These are phyloP conservation scores for Teratosphaeria pseudoeucalypti DNA, from an alignment of 2,329 filamentous ascomycete genomes.

Conservation along the genomic window DNA sequence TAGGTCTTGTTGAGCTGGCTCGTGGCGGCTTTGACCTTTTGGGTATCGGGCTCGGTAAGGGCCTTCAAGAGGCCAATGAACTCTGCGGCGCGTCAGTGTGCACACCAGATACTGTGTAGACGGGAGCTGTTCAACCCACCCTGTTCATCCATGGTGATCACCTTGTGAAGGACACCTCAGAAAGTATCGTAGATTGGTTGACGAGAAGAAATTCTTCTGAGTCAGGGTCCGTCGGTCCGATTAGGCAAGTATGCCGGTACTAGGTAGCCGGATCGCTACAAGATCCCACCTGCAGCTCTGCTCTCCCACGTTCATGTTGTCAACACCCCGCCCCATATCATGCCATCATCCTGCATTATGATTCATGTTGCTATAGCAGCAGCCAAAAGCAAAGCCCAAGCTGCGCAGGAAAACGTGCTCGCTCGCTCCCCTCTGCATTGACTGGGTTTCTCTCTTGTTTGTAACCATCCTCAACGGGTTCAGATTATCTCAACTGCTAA, in stretches of 20 bases:
- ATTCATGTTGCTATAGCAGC: no score
- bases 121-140: neutral
- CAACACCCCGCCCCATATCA: neutral
- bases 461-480: neutral
- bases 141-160: neutral
- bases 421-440: neutral
- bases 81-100: constrained; percentile 64
- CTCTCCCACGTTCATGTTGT: no score
- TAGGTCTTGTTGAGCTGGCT: constrained; percentile 85
- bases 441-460: neutral
- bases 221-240: neutral
- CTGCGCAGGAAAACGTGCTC: neutral
- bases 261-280: neutral
- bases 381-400: neutral
- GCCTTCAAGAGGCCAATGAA: constrained; percentile 80
- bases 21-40: constrained; percentile 68
- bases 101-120: neutral
- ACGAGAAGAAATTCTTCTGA: neutral
- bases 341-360: neutral
- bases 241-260: neutral
- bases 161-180: neutral
- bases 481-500: neutral
- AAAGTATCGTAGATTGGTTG: neutral
- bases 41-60: constrained; percentile 79
- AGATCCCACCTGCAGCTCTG: neutral